Conservation (phyloP, 306 rosid species). For the Cucumis sativus region Cucumber_9930_V3 NC_026657.2:30728001-30728500, state of each 20-base stretch:
- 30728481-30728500: constrained; percentile 48
- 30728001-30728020: too few species aligned
- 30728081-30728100: too few species aligned
- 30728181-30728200: background rate
- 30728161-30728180: too few species aligned
- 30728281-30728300: background rate
- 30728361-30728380: background rate
- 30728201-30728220: background rate
- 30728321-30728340: background rate
- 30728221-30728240: background rate
- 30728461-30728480: background rate
- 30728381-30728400: background rate
- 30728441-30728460: background rate
- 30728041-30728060: too few species aligned
- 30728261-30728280: background rate
- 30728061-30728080: too few species aligned
- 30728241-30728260: background rate
- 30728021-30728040: too few species aligned
- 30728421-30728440: background rate
- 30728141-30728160: too few species aligned
- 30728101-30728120: too few species aligned
- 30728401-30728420: background rate
- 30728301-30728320: background rate
- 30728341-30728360: background rate
- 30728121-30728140: too few species aligned